These are phyloP conservation scores for Termitomyces sp. DNA, from an alignment of 768 basidiomycete genomes.

Conservation along the genomic window DNA sequence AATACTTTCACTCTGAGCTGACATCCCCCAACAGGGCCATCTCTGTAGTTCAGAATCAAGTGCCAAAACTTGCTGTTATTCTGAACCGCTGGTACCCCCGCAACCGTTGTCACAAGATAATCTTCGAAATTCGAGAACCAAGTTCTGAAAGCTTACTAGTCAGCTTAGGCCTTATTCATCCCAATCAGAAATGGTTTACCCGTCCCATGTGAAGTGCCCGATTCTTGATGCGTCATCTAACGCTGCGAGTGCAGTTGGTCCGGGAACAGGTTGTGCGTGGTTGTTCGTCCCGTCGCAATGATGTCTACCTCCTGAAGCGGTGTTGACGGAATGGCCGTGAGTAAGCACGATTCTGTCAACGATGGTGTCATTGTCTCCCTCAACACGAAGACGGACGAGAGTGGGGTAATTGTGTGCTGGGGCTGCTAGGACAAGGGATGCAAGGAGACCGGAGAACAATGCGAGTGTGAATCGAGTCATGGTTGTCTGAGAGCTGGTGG, in stretches of 20 bases:
- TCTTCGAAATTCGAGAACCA: neutral
- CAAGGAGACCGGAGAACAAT: neutral
- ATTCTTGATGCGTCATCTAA: conserved; percentile 32
- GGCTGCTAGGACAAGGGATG: neutral
- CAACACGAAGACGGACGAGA: conserved; percentile 30
- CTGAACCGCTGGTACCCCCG: neutral
- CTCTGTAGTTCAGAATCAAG: neutral
- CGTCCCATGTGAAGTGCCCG: conserved; percentile 32
- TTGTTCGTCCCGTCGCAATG: conserved; percentile 42
- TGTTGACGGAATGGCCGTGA: conserved; percentile 33
- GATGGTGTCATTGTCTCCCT: conserved; percentile 30
- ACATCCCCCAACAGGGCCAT: conserved; percentile 3
- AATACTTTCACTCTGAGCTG: neutral
- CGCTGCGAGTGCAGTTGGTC: conserved; percentile 37
- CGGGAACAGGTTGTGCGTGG: conserved; percentile 24
- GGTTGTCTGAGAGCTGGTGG: neutral
- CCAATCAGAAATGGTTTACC: conserved; percentile 15
- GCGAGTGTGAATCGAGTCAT: neutral
- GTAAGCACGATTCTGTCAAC: conserved; percentile 34
- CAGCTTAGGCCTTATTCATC: neutral
- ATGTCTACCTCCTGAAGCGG: conserved; percentile 28
- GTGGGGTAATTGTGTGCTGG: neutral
- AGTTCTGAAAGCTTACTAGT: neutral
- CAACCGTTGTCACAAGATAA: neutral
- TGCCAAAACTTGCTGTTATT: conserved; percentile 1